These are phyloP conservation scores for Aspergillus sp. DNA, from an alignment of 2,329 filamentous ascomycete genomes.

Conservation along the genomic window DNA sequence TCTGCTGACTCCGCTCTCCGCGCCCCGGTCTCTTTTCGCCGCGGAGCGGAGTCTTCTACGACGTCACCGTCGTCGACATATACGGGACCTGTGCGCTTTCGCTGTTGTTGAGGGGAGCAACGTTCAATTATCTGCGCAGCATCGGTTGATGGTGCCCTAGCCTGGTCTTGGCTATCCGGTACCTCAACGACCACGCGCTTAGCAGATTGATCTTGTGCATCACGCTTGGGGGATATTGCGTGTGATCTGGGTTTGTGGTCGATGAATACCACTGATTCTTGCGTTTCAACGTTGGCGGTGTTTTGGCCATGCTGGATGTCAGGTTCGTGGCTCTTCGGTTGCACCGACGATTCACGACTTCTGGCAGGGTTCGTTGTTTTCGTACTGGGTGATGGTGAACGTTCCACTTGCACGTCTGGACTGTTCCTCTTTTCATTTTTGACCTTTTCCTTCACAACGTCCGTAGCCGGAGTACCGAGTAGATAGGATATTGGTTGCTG, in stretches of 20 bases:
- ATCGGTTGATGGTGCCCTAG: not conserved
- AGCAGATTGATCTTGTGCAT: not conserved
- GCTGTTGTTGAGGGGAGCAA: not conserved
- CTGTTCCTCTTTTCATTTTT: not conserved
- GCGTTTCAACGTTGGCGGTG: not conserved
- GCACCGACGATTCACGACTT: not conserved
- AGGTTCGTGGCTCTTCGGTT: not conserved
- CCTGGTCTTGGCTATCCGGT: constrained; percentile 31
- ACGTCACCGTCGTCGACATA: constrained; percentile 5
- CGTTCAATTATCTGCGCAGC: not conserved
- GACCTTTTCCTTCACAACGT: not conserved
- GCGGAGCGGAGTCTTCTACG: not conserved
- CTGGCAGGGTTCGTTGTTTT: not conserved
- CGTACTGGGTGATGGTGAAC: not conserved
- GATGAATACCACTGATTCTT: not conserved
- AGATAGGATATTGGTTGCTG: constrained; percentile 32
- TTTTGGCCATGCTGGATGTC: not conserved
- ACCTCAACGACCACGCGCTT: constrained; percentile 24
- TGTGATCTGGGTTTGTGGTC: not conserved
- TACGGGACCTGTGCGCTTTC: not conserved
- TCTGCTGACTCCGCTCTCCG: not conserved
- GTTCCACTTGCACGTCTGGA: not conserved
- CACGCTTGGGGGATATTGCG: not conserved
- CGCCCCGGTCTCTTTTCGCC: not conserved
- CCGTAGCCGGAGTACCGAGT: constrained; percentile 19